A percentile compares a stretch with the other conserved stretches of the same genome.
These are phyloP conservation scores for Ophiostoma sp. DNA, from an alignment of 2,329 filamentous ascomycete species.

Conservation along the genomic window DNA sequence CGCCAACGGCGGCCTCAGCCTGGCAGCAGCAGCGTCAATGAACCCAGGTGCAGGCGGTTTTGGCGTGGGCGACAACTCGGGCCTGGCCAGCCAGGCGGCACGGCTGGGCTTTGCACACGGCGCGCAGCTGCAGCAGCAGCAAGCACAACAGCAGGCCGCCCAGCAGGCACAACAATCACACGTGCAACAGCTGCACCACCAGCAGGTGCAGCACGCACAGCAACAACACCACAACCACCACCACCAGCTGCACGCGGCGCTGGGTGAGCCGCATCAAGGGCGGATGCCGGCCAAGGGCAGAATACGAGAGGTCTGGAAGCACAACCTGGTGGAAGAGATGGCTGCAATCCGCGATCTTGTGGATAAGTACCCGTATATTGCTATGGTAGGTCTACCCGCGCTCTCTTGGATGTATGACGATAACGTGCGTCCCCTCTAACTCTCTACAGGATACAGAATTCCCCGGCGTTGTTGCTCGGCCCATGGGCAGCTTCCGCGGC, in stretches of 20 bases:
- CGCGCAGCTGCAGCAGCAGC: slow-evolving; percentile 56
- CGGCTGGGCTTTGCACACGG: slow-evolving; percentile 84
- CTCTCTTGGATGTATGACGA: too few relatives aligned
- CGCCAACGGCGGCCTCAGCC: slow-evolving; percentile 55
- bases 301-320: slow-evolving; percentile 95
- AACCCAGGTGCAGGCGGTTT: slow-evolving; percentile 46
- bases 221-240: slow-evolving; percentile 60
- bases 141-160: slow-evolving; percentile 55
- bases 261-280: slow-evolving; percentile 53
- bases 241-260: slow-evolving; percentile 34
- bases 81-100: slow-evolving; percentile 82
- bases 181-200: slow-evolving; percentile 43
- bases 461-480: slow-evolving; percentile 92
- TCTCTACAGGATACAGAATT: slow-evolving; percentile 85
- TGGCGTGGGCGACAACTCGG: slow-evolving; percentile 62
- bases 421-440: neutral
- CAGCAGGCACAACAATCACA: slow-evolving; percentile 52
- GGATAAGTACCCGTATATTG: slow-evolving; percentile 91
- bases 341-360: slow-evolving; percentile 76
- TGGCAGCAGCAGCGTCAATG: slow-evolving; percentile 45
- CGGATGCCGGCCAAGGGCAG: slow-evolving; percentile 67
- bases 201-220: slow-evolving; percentile 51
- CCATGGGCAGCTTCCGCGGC: slow-evolving; percentile 89
- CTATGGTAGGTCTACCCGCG: slow-evolving; percentile 90
- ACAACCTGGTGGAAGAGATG: slow-evolving; percentile 92